Evolutionary conservation across 1,139 yeast species (phyloP).

Genomic region (Nakaseomyces uthaithaninus): DNA sequence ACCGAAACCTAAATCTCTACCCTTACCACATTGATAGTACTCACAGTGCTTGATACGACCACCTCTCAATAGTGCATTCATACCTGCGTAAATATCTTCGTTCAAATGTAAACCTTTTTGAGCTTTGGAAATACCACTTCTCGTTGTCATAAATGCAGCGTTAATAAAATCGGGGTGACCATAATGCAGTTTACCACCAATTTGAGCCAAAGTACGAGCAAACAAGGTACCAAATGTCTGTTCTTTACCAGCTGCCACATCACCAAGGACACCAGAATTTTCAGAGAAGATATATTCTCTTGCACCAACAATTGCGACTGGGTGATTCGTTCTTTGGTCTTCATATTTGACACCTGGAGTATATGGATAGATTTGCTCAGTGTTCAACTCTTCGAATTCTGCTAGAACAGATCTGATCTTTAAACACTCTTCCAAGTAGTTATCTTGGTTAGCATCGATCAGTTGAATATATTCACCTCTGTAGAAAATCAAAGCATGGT

Average conservation of each 20-base stretch:
- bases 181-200: slow-evolving; percentile 98
- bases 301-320: slow-evolving; percentile 98
- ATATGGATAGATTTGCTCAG: slow-evolving; percentile 75
- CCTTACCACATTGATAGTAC: slow-evolving; percentile 99
- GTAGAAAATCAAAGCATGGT: slow-evolving; percentile 91
- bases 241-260: slow-evolving; percentile 99
- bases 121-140: slow-evolving; percentile 99
- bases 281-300: slow-evolving; percentile 98
- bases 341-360: slow-evolving; percentile 47
- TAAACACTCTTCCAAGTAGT: slow-evolving; percentile 95
- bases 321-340: slow-evolving; percentile 45
- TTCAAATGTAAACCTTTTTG: slow-evolving; percentile 97
- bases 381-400: slow-evolving; percentile 92
- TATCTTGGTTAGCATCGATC: slow-evolving; percentile 98
- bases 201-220: slow-evolving; percentile 94
- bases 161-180: slow-evolving; percentile 99
- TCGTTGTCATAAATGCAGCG: slow-evolving; percentile 87
- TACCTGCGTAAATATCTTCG: slow-evolving; percentile 99
- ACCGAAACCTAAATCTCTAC: slow-evolving; percentile 99
- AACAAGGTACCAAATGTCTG: slow-evolving; percentile 99
- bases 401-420: slow-evolving; percentile 96
- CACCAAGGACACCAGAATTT: slow-evolving; percentile 98
- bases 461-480: slow-evolving; percentile 98
- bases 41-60: slow-evolving; percentile 99
- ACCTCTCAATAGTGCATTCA: slow-evolving; percentile 95